Evolutionary conservation across 257 asterid genomes (phyloP).

Genomic region (Petrea volubilis): DNA sequence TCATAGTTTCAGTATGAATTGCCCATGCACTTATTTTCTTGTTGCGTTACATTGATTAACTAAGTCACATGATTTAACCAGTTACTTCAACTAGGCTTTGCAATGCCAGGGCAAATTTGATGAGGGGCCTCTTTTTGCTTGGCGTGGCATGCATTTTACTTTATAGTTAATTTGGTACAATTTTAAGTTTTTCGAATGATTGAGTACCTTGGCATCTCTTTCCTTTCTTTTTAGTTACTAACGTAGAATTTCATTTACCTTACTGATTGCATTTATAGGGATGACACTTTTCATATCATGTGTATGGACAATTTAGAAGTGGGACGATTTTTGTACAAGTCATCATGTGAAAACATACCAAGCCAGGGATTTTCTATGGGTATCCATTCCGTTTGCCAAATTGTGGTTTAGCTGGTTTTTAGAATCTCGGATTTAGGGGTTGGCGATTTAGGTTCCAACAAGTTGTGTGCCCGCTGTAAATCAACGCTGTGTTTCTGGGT

Average conservation of each 20-base stretch:
- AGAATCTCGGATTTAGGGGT: no score
- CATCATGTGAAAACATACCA: neutral
- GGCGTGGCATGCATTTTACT: neutral
- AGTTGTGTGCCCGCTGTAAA: no score
- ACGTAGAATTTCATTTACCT: neutral
- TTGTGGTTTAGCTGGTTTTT: neutral
- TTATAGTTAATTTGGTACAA: neutral
- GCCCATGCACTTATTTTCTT: neutral
- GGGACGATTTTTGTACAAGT: neutral
- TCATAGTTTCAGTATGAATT: neutral
- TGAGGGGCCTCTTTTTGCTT: neutral
- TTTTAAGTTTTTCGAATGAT: neutral
- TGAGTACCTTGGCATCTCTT: no score
- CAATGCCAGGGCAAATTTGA: neutral
- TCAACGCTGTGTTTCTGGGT: no score
- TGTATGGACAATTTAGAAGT: neutral
- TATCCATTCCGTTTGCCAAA: neutral
- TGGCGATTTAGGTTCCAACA: no score
- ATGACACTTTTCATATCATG: neutral
- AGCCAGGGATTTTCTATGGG: neutral
- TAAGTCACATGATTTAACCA: constrained; percentile 11
- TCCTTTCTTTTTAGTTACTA: no score
- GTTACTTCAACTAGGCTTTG: constrained; percentile 3
- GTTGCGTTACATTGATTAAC: constrained; percentile 1
- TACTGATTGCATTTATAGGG: neutral